Conservation (phyloP, 192 early-diverging fungal species). For the Backusella morwellensis region DNA sequence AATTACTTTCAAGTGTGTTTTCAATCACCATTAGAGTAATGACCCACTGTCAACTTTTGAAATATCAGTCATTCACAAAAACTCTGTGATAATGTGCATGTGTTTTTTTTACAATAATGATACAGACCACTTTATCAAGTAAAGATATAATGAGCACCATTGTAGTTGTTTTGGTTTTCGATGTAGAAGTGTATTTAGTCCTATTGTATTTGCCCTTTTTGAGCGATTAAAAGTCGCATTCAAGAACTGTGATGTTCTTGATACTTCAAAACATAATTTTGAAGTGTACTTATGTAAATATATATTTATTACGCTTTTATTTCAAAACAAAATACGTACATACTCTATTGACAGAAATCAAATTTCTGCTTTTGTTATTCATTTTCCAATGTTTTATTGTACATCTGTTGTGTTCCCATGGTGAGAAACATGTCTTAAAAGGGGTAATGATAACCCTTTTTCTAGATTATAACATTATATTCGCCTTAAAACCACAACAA, state of each 20-base stretch:
- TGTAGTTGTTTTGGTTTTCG: too few relatives aligned
- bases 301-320: neutral
- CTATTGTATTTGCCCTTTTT: neutral
- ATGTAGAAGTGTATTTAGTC: too few relatives aligned
- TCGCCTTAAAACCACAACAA: neutral
- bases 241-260: neutral
- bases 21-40: neutral
- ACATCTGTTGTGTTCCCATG: neutral
- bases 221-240: neutral
- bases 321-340: neutral
- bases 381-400: neutral
- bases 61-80: too few relatives aligned
- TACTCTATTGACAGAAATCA: neutral
- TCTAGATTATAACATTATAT: neutral
- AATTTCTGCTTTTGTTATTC: neutral
- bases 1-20: neutral
- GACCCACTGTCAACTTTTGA: too few relatives aligned
- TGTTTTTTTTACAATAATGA: too few relatives aligned
- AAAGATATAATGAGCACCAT: too few relatives aligned
- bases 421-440: neutral
- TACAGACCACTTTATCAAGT: too few relatives aligned
- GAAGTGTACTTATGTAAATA: neutral
- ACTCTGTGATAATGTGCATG: too few relatives aligned
- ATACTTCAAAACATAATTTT: neutral
- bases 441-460: neutral